These are phyloP conservation scores for Penicillium oxalicum DNA, from an alignment of 2,329 filamentous ascomycete genomes.

Conservation along the genomic window DNA sequence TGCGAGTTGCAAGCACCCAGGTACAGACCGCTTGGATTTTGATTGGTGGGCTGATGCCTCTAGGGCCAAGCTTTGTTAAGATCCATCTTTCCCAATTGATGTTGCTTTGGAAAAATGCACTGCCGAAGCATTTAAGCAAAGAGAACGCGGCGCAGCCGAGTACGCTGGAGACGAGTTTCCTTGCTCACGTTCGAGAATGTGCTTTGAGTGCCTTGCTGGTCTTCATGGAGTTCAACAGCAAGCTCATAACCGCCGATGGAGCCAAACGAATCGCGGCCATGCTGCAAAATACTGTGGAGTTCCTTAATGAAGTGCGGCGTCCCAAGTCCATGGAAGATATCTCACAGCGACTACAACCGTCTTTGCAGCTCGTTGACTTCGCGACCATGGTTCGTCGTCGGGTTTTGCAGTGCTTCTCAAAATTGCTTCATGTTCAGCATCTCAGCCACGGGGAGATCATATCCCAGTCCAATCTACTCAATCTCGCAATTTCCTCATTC, in stretches of 20 bases:
- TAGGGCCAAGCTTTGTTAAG: conserved; percentile 97
- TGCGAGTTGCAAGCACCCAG: conserved; percentile 86
- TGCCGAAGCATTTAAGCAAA: conserved; percentile 88
- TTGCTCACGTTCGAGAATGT: conserved; percentile 91
- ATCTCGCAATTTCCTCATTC: conserved; percentile 83
- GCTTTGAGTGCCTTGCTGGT: conserved; percentile 85
- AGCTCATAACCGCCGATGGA: conserved; percentile 85
- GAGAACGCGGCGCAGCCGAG: conserved; percentile 82
- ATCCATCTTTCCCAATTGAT: conserved; percentile 93
- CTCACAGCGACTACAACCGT: conserved; percentile 72
- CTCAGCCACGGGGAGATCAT: conserved; percentile 78
- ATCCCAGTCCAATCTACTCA: conserved; percentile 84
- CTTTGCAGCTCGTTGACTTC: conserved; percentile 81
- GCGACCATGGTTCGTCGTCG: conserved; percentile 89
- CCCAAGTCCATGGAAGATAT: conserved; percentile 86
- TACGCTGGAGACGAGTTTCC: conserved; percentile 81
- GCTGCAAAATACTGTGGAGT: conserved; percentile 89
- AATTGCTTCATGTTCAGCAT: conserved; percentile 81
- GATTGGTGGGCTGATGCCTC: conserved; percentile 91
- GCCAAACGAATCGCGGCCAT: conserved; percentile 88
- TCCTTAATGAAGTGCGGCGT: conserved; percentile 74
- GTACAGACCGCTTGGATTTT: conserved; percentile 97
- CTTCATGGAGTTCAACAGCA: conserved; percentile 89
- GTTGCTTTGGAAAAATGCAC: conserved; percentile 91
- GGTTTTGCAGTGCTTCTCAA: conserved; percentile 90